Base-by-base conservation (phyloP, 1,284 basidiomycete species). In the Leccinum pachyderme region DNA sequence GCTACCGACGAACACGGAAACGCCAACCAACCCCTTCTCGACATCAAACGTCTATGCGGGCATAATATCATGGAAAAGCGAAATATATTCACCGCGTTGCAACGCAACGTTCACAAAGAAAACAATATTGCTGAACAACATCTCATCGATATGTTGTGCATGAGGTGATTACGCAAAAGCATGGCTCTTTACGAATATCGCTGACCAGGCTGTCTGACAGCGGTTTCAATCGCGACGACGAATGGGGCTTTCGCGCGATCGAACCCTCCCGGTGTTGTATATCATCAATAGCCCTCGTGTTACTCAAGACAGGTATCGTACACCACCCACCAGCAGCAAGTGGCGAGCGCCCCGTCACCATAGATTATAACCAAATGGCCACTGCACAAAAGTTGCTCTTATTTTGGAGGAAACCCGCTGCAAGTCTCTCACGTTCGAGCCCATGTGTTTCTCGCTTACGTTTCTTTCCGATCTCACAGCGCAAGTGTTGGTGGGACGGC, bases 401-500 rank as follows among this genome's bases (percentile, higher is more conserved):
- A 47, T 99, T 99, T 80, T 99, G 96, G 96, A 82, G 96, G 70
- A 99, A 99, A 75, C 96, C 96, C 31, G 96, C 96, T 15, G 94
- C 96, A 72, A 64, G 91, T 82, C 9, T 44, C 43, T 45, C 59
- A 63, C 52, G 43, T 56, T 27, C 22, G 1, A 24, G 7, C 13
- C 9, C 7, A 8, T 13, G 6, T 15, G 9, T 27, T 47, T 45
- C 29, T 46, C 15, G 28, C 59, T 58, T 54, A 60, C 24, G 9
- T 33, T 29, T 52, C 28, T 41, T 41, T 41, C 44, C 29, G 43
- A 43, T 22, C 58, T 18, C 8, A 9, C 60, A 95, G 93, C 83
- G 96, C 52, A 99, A 99, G 75, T 99, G 97, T 75, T 99, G 96
- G 96, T 99, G 96, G 96, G 97, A 99, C 67, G 95, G 95, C 15